These are phyloP conservation scores for Talaromyces funiculosus DNA, from an alignment of 2,329 filamentous ascomycete species.

Conservation along the genomic window DNA sequence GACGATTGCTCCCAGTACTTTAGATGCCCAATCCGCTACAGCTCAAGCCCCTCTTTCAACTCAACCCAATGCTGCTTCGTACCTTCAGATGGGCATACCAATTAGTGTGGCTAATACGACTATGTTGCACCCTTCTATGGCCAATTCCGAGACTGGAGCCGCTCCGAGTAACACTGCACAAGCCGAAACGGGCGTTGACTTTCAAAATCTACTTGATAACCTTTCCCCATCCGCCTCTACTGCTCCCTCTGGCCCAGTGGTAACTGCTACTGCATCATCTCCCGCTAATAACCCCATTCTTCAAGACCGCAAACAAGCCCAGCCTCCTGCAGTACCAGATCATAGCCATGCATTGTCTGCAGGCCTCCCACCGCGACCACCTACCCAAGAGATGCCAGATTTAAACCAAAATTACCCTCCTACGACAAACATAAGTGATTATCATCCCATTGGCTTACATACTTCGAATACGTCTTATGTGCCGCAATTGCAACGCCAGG, in stretches of 20 bases:
- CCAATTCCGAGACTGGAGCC: conserved; percentile 12
- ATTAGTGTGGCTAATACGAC: background rate
- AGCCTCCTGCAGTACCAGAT: conserved; percentile 21
- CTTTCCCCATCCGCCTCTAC: conserved; percentile 33
- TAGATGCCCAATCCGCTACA: background rate
- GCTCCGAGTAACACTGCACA: conserved; percentile 15
- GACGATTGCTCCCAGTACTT: background rate
- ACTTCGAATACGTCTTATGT: conserved; percentile 22
- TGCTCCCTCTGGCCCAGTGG: conserved; percentile 22
- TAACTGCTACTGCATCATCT: conserved; percentile 21
- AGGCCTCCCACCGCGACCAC: conserved; percentile 42
- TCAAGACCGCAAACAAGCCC: conserved; percentile 17
- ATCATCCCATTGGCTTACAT: conserved; percentile 33
- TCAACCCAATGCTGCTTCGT: background rate
- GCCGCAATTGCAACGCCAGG: conserved; percentile 22
- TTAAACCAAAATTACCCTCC: conserved; percentile 35
- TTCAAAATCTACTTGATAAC: conserved; percentile 46
- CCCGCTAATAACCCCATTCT: conserved; percentile 25
- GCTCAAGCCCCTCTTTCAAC: background rate
- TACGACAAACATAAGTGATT: conserved; percentile 35
- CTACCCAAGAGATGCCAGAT: conserved; percentile 38
- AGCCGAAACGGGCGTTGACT: conserved; percentile 40
- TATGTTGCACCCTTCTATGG: background rate
- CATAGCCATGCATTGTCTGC: conserved; percentile 14
- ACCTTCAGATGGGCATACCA: background rate